Evolutionary conservation across 371 early-diverging fungal genomes (phyloP), one percentile per base, ranked within the genome.

Genomic region (Mortierella sp.): DNA sequence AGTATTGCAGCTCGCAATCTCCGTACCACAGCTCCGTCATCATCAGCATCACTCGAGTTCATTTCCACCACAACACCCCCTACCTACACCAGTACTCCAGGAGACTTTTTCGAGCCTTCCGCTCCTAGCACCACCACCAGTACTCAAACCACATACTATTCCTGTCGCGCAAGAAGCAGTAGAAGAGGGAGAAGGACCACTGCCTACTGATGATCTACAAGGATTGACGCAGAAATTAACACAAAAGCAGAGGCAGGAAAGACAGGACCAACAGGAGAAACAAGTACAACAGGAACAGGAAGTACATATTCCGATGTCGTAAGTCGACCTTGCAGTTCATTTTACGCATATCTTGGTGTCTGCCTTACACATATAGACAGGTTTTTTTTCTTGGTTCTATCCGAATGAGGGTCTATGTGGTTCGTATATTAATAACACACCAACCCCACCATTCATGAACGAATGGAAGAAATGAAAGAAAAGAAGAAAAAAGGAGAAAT

Each of bases 311-410:
- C 65, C 24, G 24, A 65, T 65, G 41, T 65, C 65, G 65, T 65
- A 65, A 65, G 65, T 65, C 38, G 65, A 65, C 32, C 16, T 71
- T 71, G 71, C 71, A 44, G 71, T 46, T 71, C 44, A 71, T 27
- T 46, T 71, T n/a, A 41, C 1, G 4, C 65, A 38, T 65, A 24
- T 8, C 65, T 73, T 32, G 18, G 14, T 72, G 6, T 58, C 21
- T 21, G 8, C 7, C 8, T 2, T 35, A 32, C 2, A 16, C 32
- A 29, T 32, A 11, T n/a, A 32, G 10, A 29, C 60, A 60, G 56
- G 27, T 14, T 32, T 60, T 29, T 29, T 27, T 29, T 11, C 0
- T n/a, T 55, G 55, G n/a, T n/a, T n/a, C 7, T n/a, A 16, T 49
- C 49, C 18, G 49, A 49, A 55, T 6, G n/a, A 55, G 27, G 56